Percentiles rank a stretch among this genome's conserved stretches.
phyloP scores from a whole-genome alignment of 2,329 filamentous ascomycete genomes.

The Calonectria pseudoturangicola region DNA sequence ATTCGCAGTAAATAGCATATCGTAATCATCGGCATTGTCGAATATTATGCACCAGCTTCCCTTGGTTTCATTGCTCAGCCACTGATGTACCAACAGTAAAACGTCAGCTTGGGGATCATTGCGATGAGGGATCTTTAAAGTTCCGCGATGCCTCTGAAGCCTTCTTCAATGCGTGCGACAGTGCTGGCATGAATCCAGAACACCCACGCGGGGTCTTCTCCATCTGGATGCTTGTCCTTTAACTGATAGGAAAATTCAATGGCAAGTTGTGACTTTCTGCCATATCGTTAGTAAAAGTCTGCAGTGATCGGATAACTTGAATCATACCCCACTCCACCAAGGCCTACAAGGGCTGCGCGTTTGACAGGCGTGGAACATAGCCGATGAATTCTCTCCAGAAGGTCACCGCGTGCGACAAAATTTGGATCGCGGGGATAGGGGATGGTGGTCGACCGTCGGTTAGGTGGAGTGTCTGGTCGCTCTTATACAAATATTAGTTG shows the following conservation, averaged over 20 bases:
- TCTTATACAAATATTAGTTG: neutral
- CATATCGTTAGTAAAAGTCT: neutral
- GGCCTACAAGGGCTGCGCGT: constrained; percentile 55
- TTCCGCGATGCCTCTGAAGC: constrained; percentile 21
- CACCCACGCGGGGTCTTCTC: constrained; percentile 53
- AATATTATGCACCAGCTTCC: constrained; percentile 1
- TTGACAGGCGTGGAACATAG: constrained; percentile 47
- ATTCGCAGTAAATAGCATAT: neutral
- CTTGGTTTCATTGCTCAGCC: neutral
- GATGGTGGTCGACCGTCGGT: constrained; percentile 27
- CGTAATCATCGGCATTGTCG: constrained; percentile 7
- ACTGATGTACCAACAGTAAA: constrained; percentile 4
- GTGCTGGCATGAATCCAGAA: constrained; percentile 57
- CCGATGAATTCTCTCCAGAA: constrained; percentile 51
- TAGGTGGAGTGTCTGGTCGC: constrained; percentile 7
- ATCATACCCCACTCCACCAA: constrained; percentile 56
- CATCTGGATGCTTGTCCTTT: constrained; percentile 42
- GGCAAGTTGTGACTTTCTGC: constrained; percentile 51
- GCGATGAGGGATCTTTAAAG: constrained; percentile 1
- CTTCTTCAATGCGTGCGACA: constrained; percentile 5
- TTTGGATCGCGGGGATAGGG: constrained; percentile 57
- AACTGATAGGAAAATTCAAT: constrained; percentile 60
- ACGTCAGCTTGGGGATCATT: constrained; percentile 5
- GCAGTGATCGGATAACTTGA: too few species aligned
- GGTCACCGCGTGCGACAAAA: constrained; percentile 53